A percentile compares a stretch with the other conserved stretches of the same genome.
phyloP scores from a whole-genome alignment of 306 rosid species.

The Quercus engelmannii region DNA sequence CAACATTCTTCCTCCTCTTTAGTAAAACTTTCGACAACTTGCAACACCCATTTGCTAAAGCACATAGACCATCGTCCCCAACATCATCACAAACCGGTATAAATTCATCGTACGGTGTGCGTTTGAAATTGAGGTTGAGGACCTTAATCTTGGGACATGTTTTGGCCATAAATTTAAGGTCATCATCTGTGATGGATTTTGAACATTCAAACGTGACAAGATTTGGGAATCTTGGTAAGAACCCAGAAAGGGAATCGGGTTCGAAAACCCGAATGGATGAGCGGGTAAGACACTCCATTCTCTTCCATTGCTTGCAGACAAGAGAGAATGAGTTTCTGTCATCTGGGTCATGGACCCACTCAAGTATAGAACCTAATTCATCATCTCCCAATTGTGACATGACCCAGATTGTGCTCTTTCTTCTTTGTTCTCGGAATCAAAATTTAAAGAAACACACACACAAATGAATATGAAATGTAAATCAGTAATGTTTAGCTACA shows the following conservation, averaged over 20 bases:
- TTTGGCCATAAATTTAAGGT: slow-evolving; percentile 19
- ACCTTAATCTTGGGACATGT: slow-evolving; percentile 21
- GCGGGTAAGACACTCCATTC: slow-evolving; percentile 25
- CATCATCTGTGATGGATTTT: background rate
- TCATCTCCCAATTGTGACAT: slow-evolving; percentile 14
- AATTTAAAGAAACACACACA: background rate
- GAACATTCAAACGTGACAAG: slow-evolving; percentile 10
- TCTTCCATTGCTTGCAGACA: slow-evolving; percentile 27
- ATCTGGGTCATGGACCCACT: background rate
- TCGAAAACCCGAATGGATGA: slow-evolving; percentile 5
- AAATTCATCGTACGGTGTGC: background rate
- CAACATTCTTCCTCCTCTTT: slow-evolving; percentile 12
- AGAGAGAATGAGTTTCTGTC: slow-evolving; percentile 18
- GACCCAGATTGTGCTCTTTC: background rate
- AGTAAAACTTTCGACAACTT: slow-evolving; percentile 13
- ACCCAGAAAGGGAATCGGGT: slow-evolving; percentile 2
- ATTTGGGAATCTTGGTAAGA: slow-evolving; percentile 29
- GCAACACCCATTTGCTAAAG: slow-evolving; percentile 12
- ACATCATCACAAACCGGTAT: background rate
- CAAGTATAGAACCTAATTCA: slow-evolving; percentile 15
- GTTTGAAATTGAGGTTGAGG: slow-evolving; percentile 1
- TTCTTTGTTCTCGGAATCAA: too few relatives aligned
- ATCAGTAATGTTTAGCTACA: too few relatives aligned
- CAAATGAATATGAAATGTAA: background rate
- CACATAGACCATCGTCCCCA: slow-evolving; percentile 17